Evolutionary conservation across 2,329 filamentous ascomycete genomes (phyloP).

Genomic region (Pseudogymnoascus sp.): DNA sequence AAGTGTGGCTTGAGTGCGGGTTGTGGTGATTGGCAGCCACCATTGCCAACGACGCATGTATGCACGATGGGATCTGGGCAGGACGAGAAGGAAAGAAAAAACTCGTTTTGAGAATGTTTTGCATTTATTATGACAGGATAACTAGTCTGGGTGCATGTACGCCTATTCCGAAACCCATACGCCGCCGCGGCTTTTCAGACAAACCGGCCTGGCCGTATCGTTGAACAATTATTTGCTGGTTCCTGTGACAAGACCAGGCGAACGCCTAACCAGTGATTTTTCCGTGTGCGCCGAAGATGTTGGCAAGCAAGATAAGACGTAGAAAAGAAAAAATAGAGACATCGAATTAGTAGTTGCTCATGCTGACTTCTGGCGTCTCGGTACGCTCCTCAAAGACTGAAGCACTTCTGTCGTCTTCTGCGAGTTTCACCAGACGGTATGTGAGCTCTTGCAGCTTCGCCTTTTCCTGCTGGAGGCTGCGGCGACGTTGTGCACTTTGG

Average conservation of each 20-base stretch:
- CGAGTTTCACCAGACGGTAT: constrained; percentile 10
- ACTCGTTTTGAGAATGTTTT: background rate
- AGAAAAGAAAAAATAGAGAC: background rate
- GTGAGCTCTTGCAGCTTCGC: constrained; percentile 11
- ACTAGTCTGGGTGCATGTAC: background rate
- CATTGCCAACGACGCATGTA: background rate
- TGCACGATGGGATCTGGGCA: background rate
- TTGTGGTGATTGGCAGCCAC: background rate
- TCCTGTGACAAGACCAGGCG: background rate
- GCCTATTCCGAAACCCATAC: constrained; percentile 3
- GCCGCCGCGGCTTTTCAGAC: background rate
- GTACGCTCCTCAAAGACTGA: background rate
- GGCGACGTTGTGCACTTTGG: constrained; percentile 8
- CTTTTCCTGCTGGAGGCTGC: constrained; percentile 8
- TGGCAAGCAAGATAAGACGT: background rate
- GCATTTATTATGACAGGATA: background rate
- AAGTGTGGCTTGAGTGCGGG: background rate
- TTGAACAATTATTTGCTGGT: background rate
- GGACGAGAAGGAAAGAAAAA: background rate
- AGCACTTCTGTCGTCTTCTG: constrained; percentile 3
- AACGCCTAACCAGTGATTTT: background rate
- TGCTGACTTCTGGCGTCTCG: background rate
- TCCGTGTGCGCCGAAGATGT: background rate
- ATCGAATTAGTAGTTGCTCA: background rate
- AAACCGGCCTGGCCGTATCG: background rate